Percentiles rank a stretch among this genome's conserved stretches.
These are phyloP conservation scores for Gnaphalium uliginosum DNA, from an alignment of 129 eudicot genomes.

Conservation along the genomic window DNA sequence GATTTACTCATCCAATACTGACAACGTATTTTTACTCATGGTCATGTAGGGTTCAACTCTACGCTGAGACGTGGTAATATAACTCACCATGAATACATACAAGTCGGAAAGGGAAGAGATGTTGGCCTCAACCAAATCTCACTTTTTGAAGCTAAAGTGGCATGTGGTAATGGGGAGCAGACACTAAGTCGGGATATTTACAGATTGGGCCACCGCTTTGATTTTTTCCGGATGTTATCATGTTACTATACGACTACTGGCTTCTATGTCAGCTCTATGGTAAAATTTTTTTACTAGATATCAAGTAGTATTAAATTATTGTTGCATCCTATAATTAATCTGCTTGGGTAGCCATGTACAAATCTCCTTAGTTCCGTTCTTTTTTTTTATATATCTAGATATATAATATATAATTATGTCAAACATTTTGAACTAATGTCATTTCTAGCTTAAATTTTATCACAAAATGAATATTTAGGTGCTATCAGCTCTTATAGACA, in stretches of 20 bases:
- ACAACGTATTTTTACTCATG: neutral
- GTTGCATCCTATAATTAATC: constrained; percentile 16
- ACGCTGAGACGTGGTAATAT: constrained; percentile 91
- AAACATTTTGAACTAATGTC: constrained; percentile 10
- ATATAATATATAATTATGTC: neutral
- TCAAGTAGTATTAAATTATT: neutral
- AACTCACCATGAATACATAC: constrained; percentile 98
- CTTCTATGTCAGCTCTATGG: constrained; percentile 95
- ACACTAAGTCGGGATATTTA: constrained; percentile 97
- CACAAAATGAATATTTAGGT: constrained; percentile 1
- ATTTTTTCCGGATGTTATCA: constrained; percentile 98
- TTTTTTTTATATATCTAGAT: neutral
- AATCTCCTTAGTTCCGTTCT: constrained; percentile 4
- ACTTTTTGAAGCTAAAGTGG: constrained; percentile 98
- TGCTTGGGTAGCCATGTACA: constrained; percentile 17
- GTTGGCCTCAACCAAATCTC: constrained; percentile 99
- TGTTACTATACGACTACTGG: constrained; percentile 89
- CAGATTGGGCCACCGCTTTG: constrained; percentile 98
- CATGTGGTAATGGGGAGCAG: constrained; percentile 99
- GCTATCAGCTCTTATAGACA: neutral
- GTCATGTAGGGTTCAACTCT: constrained; percentile 80
- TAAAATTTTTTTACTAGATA: constrained; percentile 29
- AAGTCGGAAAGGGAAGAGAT: constrained; percentile 98
- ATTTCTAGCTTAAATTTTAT: neutral
- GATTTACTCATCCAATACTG: constrained; percentile 1